Evolutionary conservation across 495 filamentous ascomycete species (phyloP).

Genomic region (Penicillium canariense): DNA sequence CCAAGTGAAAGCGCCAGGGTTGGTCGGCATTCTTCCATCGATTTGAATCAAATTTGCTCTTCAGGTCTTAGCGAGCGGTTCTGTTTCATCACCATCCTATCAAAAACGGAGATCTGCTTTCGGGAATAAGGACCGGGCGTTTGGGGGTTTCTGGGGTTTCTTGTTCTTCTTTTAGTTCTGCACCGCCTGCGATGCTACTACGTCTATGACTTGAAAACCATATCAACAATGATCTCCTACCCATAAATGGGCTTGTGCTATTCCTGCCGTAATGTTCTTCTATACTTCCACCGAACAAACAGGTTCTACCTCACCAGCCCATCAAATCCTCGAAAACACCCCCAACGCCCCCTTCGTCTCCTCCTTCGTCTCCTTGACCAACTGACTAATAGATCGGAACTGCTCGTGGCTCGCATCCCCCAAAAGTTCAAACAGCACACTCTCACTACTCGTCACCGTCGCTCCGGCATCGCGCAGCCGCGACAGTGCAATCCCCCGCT

Average conservation of each 20-base stretch:
- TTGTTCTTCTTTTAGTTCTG: background rate
- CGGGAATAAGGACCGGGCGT: background rate
- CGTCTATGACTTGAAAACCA: background rate
- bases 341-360: slow-evolving; percentile 63
- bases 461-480: slow-evolving; percentile 74
- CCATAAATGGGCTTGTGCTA: background rate
- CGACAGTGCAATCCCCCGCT: slow-evolving; percentile 74
- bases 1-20: slow-evolving; percentile 18
- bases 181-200: background rate
- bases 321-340: slow-evolving; percentile 65
- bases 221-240: background rate
- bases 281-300: background rate
- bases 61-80: background rate
- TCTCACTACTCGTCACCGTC: slow-evolving; percentile 83
- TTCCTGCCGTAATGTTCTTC: background rate
- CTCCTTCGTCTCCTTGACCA: slow-evolving; percentile 75
- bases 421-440: slow-evolving; percentile 88
- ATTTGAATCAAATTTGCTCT: background rate
- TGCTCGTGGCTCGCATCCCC: slow-evolving; percentile 72
- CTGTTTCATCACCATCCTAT: background rate
- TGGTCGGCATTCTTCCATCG: background rate
- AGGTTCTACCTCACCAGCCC: no score
- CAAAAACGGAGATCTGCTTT: background rate
- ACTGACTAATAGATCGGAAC: slow-evolving; percentile 66
- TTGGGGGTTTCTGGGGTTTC: background rate